Percentiles rank a stretch among this genome's conserved stretches.
Evolutionary conservation across 306 rosid genomes (phyloP).

Genomic region (Begonia fuchsioides): DNA sequence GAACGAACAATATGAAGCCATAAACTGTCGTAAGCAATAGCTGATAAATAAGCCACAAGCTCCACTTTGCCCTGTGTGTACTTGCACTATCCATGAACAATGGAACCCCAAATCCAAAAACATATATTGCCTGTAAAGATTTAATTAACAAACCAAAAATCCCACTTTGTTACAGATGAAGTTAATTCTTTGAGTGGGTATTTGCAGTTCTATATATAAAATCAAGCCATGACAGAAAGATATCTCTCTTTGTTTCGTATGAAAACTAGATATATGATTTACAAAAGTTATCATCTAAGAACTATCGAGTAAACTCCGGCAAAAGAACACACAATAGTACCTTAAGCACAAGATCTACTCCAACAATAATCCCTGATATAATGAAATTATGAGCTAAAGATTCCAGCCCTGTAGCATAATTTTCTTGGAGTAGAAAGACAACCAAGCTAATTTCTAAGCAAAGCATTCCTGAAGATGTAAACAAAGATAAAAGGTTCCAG

Average conservation of each 20-base stretch:
- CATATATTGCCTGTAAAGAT: constrained; percentile 32
- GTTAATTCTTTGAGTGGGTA: too few relatives aligned
- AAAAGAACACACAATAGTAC: constrained; percentile 18
- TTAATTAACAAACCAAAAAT: too few relatives aligned
- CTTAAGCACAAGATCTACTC: constrained; percentile 54
- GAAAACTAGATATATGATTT: too few relatives aligned
- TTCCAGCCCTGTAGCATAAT: constrained; percentile 40
- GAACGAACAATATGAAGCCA: constrained; percentile 62
- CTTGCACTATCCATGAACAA: constrained; percentile 32
- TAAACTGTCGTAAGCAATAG: constrained; percentile 44
- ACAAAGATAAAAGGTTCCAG: constrained; percentile 56
- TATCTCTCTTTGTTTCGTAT: too few relatives aligned
- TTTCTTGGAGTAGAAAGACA: constrained; percentile 49
- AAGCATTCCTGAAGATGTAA: constrained; percentile 47
- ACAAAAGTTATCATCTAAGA: too few relatives aligned
- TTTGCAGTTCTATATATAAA: too few relatives aligned
- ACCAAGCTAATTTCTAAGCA: constrained; percentile 58
- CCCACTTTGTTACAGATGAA: too few relatives aligned
- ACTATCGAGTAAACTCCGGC: too few relatives aligned
- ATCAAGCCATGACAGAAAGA: too few relatives aligned
- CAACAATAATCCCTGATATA: constrained; percentile 41
- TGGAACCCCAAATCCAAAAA: constrained; percentile 65
- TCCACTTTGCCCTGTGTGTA: constrained; percentile 32
- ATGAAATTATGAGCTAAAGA: constrained; percentile 32
- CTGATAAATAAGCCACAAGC: constrained; percentile 50